These are phyloP conservation scores for Colletotrichum zoysiae DNA, from an alignment of 2,329 filamentous ascomycete species.

Conservation along the genomic window DNA sequence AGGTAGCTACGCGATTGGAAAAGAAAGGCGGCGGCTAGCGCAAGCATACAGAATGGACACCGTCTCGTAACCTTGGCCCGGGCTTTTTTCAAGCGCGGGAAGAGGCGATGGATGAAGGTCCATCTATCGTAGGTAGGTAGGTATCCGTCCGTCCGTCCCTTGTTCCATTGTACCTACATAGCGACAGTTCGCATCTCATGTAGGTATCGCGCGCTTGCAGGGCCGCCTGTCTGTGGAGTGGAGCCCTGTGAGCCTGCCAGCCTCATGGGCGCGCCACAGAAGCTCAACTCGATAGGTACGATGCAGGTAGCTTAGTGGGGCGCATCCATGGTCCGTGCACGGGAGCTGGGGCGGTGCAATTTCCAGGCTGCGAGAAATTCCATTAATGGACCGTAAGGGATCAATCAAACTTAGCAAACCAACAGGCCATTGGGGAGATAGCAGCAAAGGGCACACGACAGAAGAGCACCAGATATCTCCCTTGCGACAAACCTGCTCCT, in stretches of 20 bases:
- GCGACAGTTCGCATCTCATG: constrained; percentile 3
- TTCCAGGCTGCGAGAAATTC: constrained; percentile 41
- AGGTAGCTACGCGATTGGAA: not conserved
- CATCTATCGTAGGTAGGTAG: no score
- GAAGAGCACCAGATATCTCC: constrained; percentile 21
- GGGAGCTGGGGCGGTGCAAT: constrained; percentile 35
- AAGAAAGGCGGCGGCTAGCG: not conserved
- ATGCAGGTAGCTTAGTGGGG: no score
- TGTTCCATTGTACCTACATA: not conserved
- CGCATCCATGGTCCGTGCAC: constrained; percentile 26
- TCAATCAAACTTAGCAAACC: constrained; percentile 32
- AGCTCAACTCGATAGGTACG: constrained; percentile 16
- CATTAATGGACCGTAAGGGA: constrained; percentile 33
- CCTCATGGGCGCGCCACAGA: constrained; percentile 30
- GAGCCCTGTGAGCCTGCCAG: constrained; percentile 1
- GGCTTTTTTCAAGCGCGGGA: constrained; percentile 17
- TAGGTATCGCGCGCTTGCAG: not conserved
- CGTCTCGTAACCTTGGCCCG: constrained; percentile 22
- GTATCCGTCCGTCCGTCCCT: no score
- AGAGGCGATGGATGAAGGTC: constrained; percentile 1
- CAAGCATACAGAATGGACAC: not conserved
- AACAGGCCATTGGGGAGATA: constrained; percentile 36
- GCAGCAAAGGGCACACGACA: constrained; percentile 39
- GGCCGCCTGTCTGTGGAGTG: constrained; percentile 1
- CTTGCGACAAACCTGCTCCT: constrained; percentile 15